These are phyloP conservation scores for Taiozyma onychis DNA, from an alignment of 1,139 yeast genomes.

Conservation along the genomic window DNA sequence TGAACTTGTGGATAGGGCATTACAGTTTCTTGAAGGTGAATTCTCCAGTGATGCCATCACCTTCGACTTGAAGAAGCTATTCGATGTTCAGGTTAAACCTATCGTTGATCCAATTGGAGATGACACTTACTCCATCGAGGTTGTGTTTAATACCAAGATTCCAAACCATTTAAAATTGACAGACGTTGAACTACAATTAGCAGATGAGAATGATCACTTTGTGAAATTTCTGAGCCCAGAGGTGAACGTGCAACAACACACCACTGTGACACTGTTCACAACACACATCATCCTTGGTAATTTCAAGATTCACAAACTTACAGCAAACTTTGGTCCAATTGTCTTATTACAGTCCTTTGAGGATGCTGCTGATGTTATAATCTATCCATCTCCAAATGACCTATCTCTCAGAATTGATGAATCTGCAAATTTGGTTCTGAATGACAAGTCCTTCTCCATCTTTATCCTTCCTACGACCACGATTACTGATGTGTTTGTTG, in stretches of 20 bases:
- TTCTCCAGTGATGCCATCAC: constrained; percentile 3
- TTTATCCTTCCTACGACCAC: constrained; percentile 12
- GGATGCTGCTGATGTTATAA: neutral
- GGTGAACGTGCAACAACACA: neutral
- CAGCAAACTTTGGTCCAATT: constrained; percentile 20
- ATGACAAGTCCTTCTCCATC: constrained; percentile 20
- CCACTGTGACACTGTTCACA: constrained; percentile 4
- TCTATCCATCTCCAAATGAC: constrained; percentile 12
- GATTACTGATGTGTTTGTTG: constrained; percentile 5
- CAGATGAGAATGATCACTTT: constrained; percentile 5
- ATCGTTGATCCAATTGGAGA: neutral
- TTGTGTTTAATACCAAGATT: neutral
- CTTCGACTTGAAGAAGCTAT: constrained; percentile 4
- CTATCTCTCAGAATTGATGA: constrained; percentile 13
- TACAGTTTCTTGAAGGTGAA: constrained; percentile 1
- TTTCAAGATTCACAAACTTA: constrained; percentile 21
- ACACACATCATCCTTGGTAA: constrained; percentile 18
- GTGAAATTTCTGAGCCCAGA: constrained; percentile 5
- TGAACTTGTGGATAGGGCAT: neutral
- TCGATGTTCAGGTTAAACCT: constrained; percentile 5
- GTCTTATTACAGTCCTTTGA: constrained; percentile 22
- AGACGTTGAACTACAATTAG: neutral
- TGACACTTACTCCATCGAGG: constrained; percentile 3
- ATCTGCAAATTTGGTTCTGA: constrained; percentile 18
- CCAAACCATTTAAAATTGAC: neutral